Percentiles rank a stretch among this genome's conserved stretches.
phyloP scores from a whole-genome alignment of 805 yeast genomes.

The Tetrapisispora iriomotensis region DNA sequence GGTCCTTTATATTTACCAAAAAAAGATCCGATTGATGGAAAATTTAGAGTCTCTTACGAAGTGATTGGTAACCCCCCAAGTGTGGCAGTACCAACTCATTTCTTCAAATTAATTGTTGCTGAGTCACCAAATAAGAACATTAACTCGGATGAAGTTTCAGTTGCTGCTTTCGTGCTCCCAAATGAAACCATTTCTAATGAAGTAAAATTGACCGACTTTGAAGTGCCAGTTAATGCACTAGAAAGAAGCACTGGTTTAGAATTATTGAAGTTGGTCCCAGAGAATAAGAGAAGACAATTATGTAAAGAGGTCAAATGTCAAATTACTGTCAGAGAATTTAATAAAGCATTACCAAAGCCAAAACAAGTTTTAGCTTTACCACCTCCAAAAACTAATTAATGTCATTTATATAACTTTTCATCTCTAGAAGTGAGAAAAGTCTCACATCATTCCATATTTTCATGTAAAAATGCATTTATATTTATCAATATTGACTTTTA shows the following conservation, averaged over 20 bases:
- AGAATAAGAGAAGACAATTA: conserved; percentile 45
- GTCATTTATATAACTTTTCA: background rate
- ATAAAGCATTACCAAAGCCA: conserved; percentile 28
- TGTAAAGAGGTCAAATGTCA: conserved; percentile 77
- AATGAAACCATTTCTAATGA: conserved; percentile 69
- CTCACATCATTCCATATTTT: background rate
- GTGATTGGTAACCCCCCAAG: conserved; percentile 95
- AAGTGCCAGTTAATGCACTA: conserved; percentile 82
- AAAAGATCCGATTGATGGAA: conserved; percentile 62
- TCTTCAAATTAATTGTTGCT: conserved; percentile 82
- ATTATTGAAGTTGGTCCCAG: conserved; percentile 61
- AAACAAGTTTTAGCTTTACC: conserved; percentile 12
- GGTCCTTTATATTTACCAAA: conserved; percentile 91
- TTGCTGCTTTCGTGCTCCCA: conserved; percentile 91
- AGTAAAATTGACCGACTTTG: conserved; percentile 61
- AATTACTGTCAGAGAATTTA: conserved; percentile 73
- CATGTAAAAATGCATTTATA: conserved; percentile 6
- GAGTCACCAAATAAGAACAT: conserved; percentile 43
- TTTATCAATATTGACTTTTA: conserved; percentile 12
- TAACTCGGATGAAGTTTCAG: conserved; percentile 38
- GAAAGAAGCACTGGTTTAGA: conserved; percentile 83
- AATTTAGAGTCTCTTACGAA: conserved; percentile 76
- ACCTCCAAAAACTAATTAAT: conserved; percentile 10
- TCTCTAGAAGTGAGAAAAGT: background rate
- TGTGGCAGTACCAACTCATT: conserved; percentile 96